Evolutionary conservation across 208 protist species (phyloP).

Genomic region (Trichomonas gallinae): DNA sequence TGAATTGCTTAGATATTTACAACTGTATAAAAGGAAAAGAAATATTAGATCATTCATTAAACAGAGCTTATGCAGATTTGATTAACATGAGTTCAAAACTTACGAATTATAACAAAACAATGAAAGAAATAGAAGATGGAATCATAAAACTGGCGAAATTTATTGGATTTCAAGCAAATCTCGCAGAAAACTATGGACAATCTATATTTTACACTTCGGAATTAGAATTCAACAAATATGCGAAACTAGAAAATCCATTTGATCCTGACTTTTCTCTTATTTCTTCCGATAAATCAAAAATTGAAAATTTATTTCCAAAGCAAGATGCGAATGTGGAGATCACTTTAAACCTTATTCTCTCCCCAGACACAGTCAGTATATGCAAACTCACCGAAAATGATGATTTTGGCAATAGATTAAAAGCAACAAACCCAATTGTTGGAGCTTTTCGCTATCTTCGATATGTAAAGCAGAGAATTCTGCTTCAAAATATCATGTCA

Average conservation of each 20-base stretch:
- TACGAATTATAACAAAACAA: background rate
- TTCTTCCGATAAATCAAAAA: background rate
- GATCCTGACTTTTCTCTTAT: background rate
- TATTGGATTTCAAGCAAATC: background rate
- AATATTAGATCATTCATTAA: background rate
- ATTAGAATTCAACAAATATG: background rate
- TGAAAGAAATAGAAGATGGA: background rate
- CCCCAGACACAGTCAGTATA: background rate
- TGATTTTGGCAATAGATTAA: background rate
- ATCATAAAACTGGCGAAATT: background rate
- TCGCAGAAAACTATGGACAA: background rate
- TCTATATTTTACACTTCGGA: background rate
- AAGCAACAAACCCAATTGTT: background rate
- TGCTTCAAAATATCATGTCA: background rate
- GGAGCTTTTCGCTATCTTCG: background rate
- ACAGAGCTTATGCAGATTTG: background rate
- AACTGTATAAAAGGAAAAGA: background rate
- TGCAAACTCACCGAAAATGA: background rate
- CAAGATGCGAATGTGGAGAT: background rate
- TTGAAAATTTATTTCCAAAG: background rate
- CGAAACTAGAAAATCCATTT: background rate
- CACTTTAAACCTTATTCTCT: background rate
- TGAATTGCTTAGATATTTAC: background rate
- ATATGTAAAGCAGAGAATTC: background rate
- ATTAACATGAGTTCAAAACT: background rate